phyloP scores from a whole-genome alignment of 2,329 filamentous ascomycete genomes.

The Sordariomycetes sp. region DNA sequence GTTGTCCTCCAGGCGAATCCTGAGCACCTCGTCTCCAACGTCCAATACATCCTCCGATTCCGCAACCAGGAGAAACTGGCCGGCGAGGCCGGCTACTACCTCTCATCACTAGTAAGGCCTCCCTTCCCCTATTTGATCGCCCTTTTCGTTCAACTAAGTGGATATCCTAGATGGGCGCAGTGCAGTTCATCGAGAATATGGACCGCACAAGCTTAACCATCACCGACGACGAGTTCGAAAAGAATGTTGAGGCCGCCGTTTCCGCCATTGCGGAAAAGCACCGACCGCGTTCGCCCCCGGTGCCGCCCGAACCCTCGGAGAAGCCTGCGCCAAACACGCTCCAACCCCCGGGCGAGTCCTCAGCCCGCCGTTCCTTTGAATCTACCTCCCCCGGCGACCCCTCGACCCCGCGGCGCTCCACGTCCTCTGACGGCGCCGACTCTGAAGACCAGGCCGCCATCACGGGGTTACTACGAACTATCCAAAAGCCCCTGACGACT shows the following conservation, averaged over 20 bases:
- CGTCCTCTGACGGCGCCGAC: conserved; percentile 36
- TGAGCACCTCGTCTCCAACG: conserved; percentile 90
- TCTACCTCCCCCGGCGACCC: conserved; percentile 10
- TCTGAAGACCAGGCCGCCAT: conserved; percentile 71
- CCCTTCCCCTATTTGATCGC: background rate
- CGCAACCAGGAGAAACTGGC: conserved; percentile 94
- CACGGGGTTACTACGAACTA: conserved; percentile 72
- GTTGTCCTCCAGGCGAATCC: conserved; percentile 91
- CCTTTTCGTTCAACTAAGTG: background rate
- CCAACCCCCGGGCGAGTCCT: conserved; percentile 13
- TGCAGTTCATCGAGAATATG: conserved; percentile 94
- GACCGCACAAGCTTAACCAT: conserved; percentile 91
- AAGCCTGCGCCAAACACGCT: conserved; percentile 22
- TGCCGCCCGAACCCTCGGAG: conserved; percentile 16
- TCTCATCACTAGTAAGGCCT: conserved; percentile 67
- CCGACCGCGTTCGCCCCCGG: conserved; percentile 34
- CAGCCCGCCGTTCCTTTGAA: conserved; percentile 28
- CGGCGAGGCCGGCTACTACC: conserved; percentile 96
- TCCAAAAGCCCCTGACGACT: conserved; percentile 79
- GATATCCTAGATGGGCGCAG: conserved; percentile 59
- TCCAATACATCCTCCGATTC: conserved; percentile 95
- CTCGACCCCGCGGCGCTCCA: conserved; percentile 34
- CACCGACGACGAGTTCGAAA: conserved; percentile 87
- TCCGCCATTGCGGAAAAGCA: conserved; percentile 92
- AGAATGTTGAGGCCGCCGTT: conserved; percentile 90